Conservation (phyloP, 2,329 filamentous ascomycete genomes). For the Stachybotrys elegans region DNA sequence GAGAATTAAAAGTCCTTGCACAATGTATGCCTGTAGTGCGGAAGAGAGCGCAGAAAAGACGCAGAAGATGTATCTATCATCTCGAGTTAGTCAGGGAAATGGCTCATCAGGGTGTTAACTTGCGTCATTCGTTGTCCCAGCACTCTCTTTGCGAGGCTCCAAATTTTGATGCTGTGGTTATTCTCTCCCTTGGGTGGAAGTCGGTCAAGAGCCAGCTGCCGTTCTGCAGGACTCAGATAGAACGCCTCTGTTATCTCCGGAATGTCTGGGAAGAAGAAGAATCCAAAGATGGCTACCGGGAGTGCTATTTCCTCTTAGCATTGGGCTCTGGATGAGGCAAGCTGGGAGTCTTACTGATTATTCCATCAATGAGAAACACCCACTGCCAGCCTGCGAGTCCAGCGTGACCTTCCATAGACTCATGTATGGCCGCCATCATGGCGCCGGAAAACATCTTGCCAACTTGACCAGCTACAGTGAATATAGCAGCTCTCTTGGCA, state of each 20-base stretch:
- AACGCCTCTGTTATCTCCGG: conserved; percentile 29
- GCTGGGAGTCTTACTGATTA: conserved; percentile 9
- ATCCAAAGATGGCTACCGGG: conserved; percentile 16
- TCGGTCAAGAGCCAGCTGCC: conserved; percentile 20
- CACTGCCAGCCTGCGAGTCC: conserved; percentile 44
- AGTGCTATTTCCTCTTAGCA: conserved; percentile 1
- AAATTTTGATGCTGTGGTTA: conserved; percentile 25
- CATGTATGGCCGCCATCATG: conserved; percentile 41
- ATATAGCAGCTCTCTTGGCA: conserved; percentile 54
- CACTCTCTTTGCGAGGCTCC: conserved; percentile 21
- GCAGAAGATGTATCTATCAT: conserved; percentile 1
- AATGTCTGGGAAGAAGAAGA: conserved; percentile 14
- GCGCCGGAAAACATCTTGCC: conserved; percentile 56
- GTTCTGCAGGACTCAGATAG: conserved; percentile 27
- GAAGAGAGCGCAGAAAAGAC: conserved; percentile 1
- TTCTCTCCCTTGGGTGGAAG: conserved; percentile 25
- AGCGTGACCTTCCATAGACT: conserved; percentile 28
- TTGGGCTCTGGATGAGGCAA: neutral
- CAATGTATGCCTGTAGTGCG: conserved; percentile 13
- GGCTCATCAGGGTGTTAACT: too few species aligned
- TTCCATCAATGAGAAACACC: conserved; percentile 23
- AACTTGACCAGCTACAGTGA: conserved; percentile 50
- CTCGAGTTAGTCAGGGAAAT: too few species aligned
- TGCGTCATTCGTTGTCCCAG: conserved; percentile 21
- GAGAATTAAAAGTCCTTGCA: conserved; percentile 18